Conservation (phyloP, 2,329 filamentous ascomycete genomes). For the Penicillium palitans region DNA sequence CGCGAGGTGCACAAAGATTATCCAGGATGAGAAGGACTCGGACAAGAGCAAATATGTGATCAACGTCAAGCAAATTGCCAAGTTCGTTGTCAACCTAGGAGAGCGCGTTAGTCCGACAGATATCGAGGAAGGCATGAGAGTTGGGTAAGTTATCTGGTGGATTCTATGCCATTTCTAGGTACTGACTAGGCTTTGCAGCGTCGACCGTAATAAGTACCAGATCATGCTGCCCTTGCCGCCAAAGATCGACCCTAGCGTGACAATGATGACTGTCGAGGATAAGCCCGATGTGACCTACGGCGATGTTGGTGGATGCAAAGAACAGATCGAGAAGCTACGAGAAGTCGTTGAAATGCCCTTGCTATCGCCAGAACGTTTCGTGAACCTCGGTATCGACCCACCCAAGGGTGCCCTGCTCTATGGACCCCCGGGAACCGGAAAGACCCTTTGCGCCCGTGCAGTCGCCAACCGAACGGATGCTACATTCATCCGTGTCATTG, state of each 20-base stretch:
- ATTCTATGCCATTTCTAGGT: not conserved
- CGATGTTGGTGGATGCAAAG: conserved; percentile 98
- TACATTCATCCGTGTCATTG: conserved; percentile 98
- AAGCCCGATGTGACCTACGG: conserved; percentile 99
- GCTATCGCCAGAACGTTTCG: conserved; percentile 92
- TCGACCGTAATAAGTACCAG: conserved; percentile 99
- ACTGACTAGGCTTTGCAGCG: conserved; percentile 49
- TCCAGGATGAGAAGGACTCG: conserved; percentile 90
- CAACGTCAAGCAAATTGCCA: conserved; percentile 99
- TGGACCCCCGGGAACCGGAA: conserved; percentile 96
- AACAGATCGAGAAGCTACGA: conserved; percentile 98
- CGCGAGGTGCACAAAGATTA: conserved; percentile 98
- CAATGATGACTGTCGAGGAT: conserved; percentile 99
- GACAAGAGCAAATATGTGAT: conserved; percentile 99
- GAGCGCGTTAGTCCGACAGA: conserved; percentile 96
- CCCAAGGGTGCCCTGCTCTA: conserved; percentile 97
- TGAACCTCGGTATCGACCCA: conserved; percentile 97
- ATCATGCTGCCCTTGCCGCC: conserved; percentile 93
- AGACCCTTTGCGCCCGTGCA: conserved; percentile 94
- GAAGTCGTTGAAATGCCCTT: conserved; percentile 99
- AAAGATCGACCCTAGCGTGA: conserved; percentile 98
- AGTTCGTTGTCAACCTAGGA: conserved; percentile 97
- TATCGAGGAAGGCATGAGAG: conserved; percentile 99
- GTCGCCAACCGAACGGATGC: conserved; percentile 98
- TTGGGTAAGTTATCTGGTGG: conserved; percentile 59